Base-by-base conservation (phyloP, 495 filamentous ascomycete genomes). In the Aspergillus conjunctus region DNA sequence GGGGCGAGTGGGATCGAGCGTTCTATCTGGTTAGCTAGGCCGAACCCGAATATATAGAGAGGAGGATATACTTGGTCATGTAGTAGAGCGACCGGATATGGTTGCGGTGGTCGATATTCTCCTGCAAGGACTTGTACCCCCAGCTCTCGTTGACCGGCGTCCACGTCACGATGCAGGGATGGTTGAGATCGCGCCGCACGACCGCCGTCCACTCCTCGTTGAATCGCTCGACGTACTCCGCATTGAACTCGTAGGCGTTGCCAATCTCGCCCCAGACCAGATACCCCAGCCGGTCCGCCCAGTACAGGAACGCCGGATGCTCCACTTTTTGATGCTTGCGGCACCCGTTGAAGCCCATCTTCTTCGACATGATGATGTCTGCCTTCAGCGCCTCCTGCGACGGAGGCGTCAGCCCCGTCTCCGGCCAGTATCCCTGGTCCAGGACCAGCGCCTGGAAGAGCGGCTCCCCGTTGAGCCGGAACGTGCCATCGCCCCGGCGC, bases 131-230 rank as follows among this genome's bases (percentile, higher is more conserved):
- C 2, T 79, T 73, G 56, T 85, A 86, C 3, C 72, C 84, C 84
- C 83, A 87, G 69, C 81, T 84, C 67, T 87, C 83, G 59, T 87
- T 87, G 30, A 81, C 75, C 0, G 83, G 83, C 9, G 84, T 87
- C 84, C 83, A 87, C 7, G 80, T 78, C n/a, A 86, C 75, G n/a
- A 87, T 67, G 26, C 75, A 80, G 1, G 83, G 83, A 60, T 86
- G 83, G 59, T 85, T 86, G 60, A 85, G 81, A 63, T 85, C 83
- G 30, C 83, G 71, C 64, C 74, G 77, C 31, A 87, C 80, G 9
- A 79, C 75, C 65, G 83, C 82, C 1, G 69, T 66, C 83, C 84
- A 87, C 65, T 87, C 84, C 45, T 75, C 67, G 49, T 79, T 74
- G 67, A 84, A 83, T 7, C 83, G 73, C 18, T 81, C 74, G 12